phyloP scores from a whole-genome alignment of 108 stramenopile genomes.

The Heterococcus sp. region DNA sequence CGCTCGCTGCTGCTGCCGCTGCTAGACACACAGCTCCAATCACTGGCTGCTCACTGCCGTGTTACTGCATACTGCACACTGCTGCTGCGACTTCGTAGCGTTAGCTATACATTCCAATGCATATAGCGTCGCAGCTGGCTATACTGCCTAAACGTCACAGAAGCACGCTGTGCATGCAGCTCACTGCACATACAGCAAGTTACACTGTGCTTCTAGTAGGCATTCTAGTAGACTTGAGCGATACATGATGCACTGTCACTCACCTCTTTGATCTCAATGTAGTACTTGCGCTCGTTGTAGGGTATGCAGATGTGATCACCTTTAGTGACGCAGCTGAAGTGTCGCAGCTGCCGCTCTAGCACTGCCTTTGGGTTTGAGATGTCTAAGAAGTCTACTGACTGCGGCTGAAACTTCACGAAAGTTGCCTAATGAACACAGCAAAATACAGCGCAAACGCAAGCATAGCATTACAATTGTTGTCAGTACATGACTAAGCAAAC shows the following conservation, averaged over 20 bases:
- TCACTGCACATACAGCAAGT: too few species aligned
- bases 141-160: too few species aligned
- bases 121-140: too few species aligned
- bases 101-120: too few species aligned
- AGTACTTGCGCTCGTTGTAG: constrained; percentile 87
- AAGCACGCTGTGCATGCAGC: too few species aligned
- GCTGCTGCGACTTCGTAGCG: too few species aligned
- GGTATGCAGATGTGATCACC: constrained; percentile 93
- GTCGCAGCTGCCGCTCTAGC: constrained; percentile 86
- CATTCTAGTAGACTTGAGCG: neutral
- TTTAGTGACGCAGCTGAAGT: constrained; percentile 94
- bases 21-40: too few species aligned
- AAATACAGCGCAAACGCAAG: constrained; percentile 59
- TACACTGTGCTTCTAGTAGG: too few species aligned
- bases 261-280: constrained; percentile 89
- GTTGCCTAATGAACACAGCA: constrained; percentile 62
- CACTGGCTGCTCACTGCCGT: too few species aligned
- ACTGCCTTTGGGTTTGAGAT: constrained; percentile 97
- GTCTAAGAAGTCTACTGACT: constrained; percentile 96
- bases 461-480: neutral
- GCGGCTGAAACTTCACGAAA: constrained; percentile 95
- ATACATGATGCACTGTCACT: constrained; percentile 60
- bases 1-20: too few species aligned
- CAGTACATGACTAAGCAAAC: neutral
- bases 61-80: too few species aligned